A percentile compares a stretch with the other conserved stretches of the same genome.
These are phyloP conservation scores for Cornus suecica DNA, from an alignment of 148 eudicot species.

Conservation along the genomic window DNA sequence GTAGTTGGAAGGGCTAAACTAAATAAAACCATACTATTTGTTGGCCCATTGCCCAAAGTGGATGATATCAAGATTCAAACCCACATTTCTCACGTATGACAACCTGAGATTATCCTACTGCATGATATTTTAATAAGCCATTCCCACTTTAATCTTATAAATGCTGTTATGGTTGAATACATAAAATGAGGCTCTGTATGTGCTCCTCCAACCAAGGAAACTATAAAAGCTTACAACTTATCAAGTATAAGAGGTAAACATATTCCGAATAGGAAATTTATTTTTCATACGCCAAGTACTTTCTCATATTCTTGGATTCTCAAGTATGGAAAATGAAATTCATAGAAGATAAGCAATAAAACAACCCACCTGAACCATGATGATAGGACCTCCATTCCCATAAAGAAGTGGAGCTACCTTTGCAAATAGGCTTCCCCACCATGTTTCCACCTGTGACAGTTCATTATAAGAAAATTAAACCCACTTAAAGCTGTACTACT, in stretches of 20 bases:
- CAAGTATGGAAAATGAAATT: neutral
- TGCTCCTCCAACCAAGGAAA: too few relatives aligned
- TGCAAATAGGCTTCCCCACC: constrained; percentile 88
- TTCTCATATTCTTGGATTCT: neutral
- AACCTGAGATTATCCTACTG: too few relatives aligned
- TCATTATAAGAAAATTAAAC: neutral
- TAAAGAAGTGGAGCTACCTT: constrained; percentile 72
- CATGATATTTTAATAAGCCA: too few relatives aligned
- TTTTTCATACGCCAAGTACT: neutral
- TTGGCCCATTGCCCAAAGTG: too few relatives aligned
- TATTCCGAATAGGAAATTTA: neutral
- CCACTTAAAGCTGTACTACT: neutral
- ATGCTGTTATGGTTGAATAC: too few relatives aligned
- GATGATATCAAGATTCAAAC: too few relatives aligned
- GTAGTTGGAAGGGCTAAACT: too few relatives aligned
- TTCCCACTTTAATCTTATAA: too few relatives aligned
- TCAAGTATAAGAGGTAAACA: neutral
- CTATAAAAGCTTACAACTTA: too few relatives aligned
- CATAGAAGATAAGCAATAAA: neutral
- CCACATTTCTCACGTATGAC: too few relatives aligned
- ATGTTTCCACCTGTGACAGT: constrained; percentile 61
- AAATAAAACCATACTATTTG: too few relatives aligned
- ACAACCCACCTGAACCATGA: constrained; percentile 80
- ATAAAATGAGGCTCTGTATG: too few relatives aligned
- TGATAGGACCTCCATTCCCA: constrained; percentile 81